Evolutionary conservation across 805 yeast species (phyloP).

Genomic region (Nakazawaea wickerhamii): DNA sequence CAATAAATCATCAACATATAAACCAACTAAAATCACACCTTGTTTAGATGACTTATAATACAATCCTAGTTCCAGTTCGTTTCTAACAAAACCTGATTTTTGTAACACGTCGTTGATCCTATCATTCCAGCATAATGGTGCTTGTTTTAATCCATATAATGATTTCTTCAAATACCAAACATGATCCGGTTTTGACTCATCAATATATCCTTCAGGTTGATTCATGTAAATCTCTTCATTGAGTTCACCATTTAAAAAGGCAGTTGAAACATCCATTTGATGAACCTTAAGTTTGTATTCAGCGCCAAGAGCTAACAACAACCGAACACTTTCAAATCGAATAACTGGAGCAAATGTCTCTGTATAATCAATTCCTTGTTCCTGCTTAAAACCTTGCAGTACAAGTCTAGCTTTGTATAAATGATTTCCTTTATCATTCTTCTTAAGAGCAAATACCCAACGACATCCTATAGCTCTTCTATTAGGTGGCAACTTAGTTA

Average conservation of each 20-base stretch:
- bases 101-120: neutral
- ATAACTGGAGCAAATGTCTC: conserved; percentile 11
- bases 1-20: neutral
- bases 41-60: neutral
- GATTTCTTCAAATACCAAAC: too few relatives aligned
- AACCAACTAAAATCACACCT: neutral
- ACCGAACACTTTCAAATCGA: neutral
- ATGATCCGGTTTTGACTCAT: too few relatives aligned
- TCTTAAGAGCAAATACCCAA: conserved; percentile 4
- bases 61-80: neutral
- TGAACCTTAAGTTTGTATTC: conserved; percentile 10
- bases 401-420: conserved; percentile 11
- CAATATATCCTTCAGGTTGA: neutral
- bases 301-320: conserved; percentile 6
- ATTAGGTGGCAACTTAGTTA: conserved; percentile 21
- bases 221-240: conserved; percentile 13
- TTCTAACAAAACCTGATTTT: neutral
- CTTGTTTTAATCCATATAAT: too few relatives aligned
- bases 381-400: conserved; percentile 12
- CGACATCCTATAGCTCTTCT: conserved; percentile 11
- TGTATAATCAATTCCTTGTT: conserved; percentile 6
- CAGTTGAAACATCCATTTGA: conserved; percentile 17
- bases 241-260: conserved; percentile 14
- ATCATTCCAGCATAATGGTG: neutral
- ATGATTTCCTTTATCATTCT: neutral